Evolutionary conservation across 1,284 basidiomycete species (phyloP), one percentile per base, ranked within the genome.

Genomic region (Cryptococcus sp.): DNA sequence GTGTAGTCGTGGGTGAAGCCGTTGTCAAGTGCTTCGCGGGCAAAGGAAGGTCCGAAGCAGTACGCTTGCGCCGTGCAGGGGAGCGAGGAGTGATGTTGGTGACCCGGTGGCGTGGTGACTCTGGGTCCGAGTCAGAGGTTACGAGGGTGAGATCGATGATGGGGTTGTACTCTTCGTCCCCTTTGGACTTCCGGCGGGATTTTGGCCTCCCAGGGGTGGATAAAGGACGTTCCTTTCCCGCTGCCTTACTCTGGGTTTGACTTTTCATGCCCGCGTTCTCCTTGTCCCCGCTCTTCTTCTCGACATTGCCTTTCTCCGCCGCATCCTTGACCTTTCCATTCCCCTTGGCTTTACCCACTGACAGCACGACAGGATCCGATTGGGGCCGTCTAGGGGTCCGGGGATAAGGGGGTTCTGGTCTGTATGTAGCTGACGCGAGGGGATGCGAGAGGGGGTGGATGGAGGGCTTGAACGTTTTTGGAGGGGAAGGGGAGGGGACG

Each of bases 71-170:
- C 13, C 63, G 59, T 1, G 61, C 59, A 6, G 58, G 50, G 20
- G 67, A 66, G 1, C 62, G 57, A 13, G 57, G 53, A 3, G 67
- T 67, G 36, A 66, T 53, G 5, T 50, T 56, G 13, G 13, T 12
- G 13, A n/a, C 33, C 35, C n/a, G 21, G 9, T 4, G 6, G 0
- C 35, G 21, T 18, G 48, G 37, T 43, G 39, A 15, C 36, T 50
- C 9, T 13, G 52, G n/a, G 44, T 52, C 55, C 18, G 49, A 55
- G n/a, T 59, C 52, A 11, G 54, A 60, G 9, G 61, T 62, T 2
- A 57, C 48, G 28, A 46, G 18, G 20, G 56, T 59, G 40, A 63
- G 48, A 53, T 62, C 62, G 36, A 62, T 59, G 46, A 62, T 38
- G 18, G 56, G 55, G n/a, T 18, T 39, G 16, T 24, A 55, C 5